Percentiles rank a stretch among this genome's conserved stretches.
phyloP scores from a whole-genome alignment of 345 rosid species.

The Excoecaria agallocha region DNA sequence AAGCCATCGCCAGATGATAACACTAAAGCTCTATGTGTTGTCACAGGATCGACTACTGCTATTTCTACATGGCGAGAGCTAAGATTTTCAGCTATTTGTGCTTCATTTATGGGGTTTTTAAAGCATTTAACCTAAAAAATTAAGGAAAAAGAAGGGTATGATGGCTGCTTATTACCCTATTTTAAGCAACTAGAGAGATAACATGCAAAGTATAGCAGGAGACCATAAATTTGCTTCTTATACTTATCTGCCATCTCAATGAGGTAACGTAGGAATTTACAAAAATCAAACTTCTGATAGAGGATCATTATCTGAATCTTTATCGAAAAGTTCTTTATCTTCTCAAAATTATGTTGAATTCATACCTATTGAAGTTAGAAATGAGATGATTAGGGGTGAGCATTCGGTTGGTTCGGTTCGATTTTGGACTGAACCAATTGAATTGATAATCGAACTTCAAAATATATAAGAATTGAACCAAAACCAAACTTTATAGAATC shows the following conservation, averaged over 20 bases:
- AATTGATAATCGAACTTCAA: no score
- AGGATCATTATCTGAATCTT: constrained; percentile 39
- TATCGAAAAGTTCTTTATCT: constrained; percentile 36
- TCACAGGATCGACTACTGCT: constrained; percentile 59
- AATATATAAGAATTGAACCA: no score
- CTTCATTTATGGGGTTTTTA: no score
- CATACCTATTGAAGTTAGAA: constrained; percentile 30
- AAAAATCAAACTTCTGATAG: constrained; percentile 39
- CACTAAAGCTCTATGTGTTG: constrained; percentile 69
- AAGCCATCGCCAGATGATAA: constrained; percentile 43
- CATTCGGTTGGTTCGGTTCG: no score
- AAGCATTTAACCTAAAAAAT: constrained; percentile 9
- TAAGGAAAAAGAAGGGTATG: constrained; percentile 1
- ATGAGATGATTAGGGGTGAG: constrained; percentile 52
- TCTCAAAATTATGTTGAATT: constrained; percentile 24
- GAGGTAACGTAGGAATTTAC: constrained; percentile 1
- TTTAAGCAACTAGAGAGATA: constrained; percentile 11
- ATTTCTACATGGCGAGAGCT: constrained; percentile 48
- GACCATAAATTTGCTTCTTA: constrained; percentile 17
- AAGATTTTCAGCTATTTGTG: constrained; percentile 51
- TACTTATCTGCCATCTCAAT: constrained; percentile 5
- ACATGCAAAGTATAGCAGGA: constrained; percentile 1
- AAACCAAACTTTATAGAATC: no score
- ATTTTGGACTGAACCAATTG: no score
- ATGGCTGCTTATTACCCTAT: constrained; percentile 26